These are phyloP conservation scores for Flaveria linearis DNA, from an alignment of 129 eudicot genomes.

Conservation along the genomic window DNA sequence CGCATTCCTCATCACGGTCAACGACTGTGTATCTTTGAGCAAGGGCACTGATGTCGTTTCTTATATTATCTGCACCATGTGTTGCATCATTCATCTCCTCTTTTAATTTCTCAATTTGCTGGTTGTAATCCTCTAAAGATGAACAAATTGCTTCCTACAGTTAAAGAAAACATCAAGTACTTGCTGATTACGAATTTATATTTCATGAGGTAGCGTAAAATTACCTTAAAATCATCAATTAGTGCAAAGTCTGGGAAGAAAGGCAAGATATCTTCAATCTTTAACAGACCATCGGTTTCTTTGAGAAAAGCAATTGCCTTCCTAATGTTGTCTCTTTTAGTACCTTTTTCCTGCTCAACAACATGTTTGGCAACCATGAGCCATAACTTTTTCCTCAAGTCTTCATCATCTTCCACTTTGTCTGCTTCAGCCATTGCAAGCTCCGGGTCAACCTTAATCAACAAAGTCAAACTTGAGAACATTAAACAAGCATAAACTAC, in stretches of 20 bases:
- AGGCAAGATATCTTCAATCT: slow-evolving; percentile 94
- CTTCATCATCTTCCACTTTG: slow-evolving; percentile 97
- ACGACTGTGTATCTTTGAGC: slow-evolving; percentile 89
- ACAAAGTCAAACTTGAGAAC: slow-evolving; percentile 19
- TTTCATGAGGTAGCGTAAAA: not conserved
- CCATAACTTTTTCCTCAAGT: slow-evolving; percentile 91
- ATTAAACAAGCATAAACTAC: not conserved
- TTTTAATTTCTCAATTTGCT: slow-evolving; percentile 87
- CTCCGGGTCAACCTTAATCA: slow-evolving; percentile 85
- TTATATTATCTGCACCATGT: slow-evolving; percentile 91
- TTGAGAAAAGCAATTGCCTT: slow-evolving; percentile 97
- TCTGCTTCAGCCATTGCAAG: slow-evolving; percentile 99
- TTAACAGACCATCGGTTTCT: slow-evolving; percentile 91
- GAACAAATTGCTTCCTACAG: slow-evolving; percentile 94
- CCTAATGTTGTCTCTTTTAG: slow-evolving; percentile 90
- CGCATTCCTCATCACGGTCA: slow-evolving; percentile 93
- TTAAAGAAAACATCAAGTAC: slow-evolving; percentile 7
- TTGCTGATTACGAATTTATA: not conserved
- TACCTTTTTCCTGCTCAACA: slow-evolving; percentile 87
- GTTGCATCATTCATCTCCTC: slow-evolving; percentile 99
- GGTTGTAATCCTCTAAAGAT: slow-evolving; percentile 92
- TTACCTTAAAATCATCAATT: slow-evolving; percentile 91
- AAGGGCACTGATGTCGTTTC: slow-evolving; percentile 93
- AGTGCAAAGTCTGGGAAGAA: slow-evolving; percentile 93
- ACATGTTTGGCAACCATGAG: slow-evolving; percentile 99